Evolutionary conservation across 257 asterid genomes (phyloP).

Genomic region (Nicotiana paniculata): DNA sequence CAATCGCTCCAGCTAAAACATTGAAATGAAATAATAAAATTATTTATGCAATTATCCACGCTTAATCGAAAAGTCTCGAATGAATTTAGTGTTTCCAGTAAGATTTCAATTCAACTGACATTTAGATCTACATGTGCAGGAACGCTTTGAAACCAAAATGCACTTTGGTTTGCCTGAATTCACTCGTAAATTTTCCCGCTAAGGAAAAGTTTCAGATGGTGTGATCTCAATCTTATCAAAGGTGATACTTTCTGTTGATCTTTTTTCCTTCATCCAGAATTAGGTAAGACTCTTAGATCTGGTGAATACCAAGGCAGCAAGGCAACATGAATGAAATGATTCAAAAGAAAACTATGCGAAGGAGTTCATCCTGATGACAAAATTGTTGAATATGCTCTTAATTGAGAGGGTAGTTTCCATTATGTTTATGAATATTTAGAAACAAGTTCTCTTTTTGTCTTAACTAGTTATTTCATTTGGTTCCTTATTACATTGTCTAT

Average conservation of each 20-base stretch:
- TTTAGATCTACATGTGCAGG: neutral
- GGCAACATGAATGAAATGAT: neutral
- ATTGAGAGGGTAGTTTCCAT: neutral
- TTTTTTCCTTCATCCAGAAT: neutral
- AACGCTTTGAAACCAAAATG: neutral
- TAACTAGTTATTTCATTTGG: slow-evolving; percentile 1
- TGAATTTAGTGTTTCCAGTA: neutral
- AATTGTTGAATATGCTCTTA: neutral
- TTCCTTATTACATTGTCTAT: slow-evolving; percentile 20
- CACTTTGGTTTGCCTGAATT: neutral
- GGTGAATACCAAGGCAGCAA: neutral
- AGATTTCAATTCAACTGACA: neutral
- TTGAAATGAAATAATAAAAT: too few relatives aligned
- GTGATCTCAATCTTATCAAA: neutral
- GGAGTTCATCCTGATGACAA: neutral
- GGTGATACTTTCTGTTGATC: neutral
- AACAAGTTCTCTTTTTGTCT: neutral
- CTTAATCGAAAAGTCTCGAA: too few relatives aligned
- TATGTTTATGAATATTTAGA: neutral
- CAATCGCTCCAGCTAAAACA: neutral
- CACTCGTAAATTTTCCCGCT: neutral
- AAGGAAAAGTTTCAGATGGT: neutral
- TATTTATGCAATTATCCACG: neutral
- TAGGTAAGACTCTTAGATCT: neutral
- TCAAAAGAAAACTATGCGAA: neutral